Base-by-base conservation (phyloP, 169 alveolate genomes). In the Cryptosporidium parvum region DNA sequence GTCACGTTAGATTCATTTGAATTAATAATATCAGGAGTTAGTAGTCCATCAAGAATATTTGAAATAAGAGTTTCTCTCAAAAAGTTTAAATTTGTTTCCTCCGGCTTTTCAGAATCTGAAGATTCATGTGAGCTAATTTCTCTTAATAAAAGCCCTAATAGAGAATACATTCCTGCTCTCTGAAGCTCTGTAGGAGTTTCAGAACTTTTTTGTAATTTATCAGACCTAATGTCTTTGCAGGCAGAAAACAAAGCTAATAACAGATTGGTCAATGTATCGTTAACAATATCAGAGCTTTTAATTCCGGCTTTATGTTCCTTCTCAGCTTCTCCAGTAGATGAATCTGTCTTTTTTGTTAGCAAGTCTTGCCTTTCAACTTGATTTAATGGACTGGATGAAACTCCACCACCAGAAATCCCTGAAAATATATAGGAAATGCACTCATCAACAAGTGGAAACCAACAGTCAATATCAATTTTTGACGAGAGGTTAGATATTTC, bases 151-250 rank as follows among this genome's bases (percentile, higher is more conserved):
- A 80, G 70, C 1, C 89, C 89, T 29, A 80, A 65, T 12, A 62
- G 62, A 23, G 89, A 80, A 67, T 80, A 80, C 89, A 80, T 80
- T 42, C 89, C 89, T 23, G 89, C 89, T 65, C 69, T 80, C 39
- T 80, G 89, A n/a, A 80, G 53, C 44, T 80, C 89, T 9, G 89
- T 80, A 1, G 89, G 89, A n/a, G 89, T 42, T 31, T 80, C 89
- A 39, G 89, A 80, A 5, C 58, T 14, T 33, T 80, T 80, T 59
- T 80, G 89, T 9, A 80, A 42, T 26, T 48, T 80, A 48, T 80
- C 89, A 0, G 73, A 62, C 39, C 75, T 80, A 26, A 80, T 80
- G 65, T 80, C 89, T 21, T 51, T 80, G 68, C 89, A 80, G 8
- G 89, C 89, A 21, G 89, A 80, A 39, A 80, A 80, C 31, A 80